phyloP scores from a whole-genome alignment of 192 early-diverging fungal genomes.

The Ambispora gerdemannii region DNA sequence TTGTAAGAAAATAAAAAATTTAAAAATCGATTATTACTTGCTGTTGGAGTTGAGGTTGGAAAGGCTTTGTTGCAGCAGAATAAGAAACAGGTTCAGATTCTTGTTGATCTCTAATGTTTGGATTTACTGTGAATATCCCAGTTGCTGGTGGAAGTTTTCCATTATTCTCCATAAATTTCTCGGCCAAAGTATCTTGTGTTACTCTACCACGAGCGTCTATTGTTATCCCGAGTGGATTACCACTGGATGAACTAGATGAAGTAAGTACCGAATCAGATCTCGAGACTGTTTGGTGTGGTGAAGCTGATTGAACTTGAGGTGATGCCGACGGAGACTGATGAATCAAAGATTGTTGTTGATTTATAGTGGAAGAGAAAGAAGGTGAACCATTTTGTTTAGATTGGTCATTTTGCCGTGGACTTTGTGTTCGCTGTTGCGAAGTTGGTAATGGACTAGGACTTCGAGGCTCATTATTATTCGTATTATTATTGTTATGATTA shows the following conservation, averaged over 20 bases:
- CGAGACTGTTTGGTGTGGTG: background rate
- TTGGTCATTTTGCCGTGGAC: slow-evolving; percentile 2
- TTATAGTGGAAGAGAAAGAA: background rate
- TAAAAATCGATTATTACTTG: too few species aligned
- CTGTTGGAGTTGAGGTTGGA: too few species aligned
- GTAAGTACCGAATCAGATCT: slow-evolving; percentile 17
- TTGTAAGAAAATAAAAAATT: too few species aligned
- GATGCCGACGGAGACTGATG: background rate
- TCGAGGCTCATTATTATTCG: slow-evolving; percentile 10
- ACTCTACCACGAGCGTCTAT: slow-evolving; percentile 21
- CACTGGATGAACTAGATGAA: background rate
- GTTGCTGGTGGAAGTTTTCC: slow-evolving; percentile 13
- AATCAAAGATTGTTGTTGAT: too few species aligned
- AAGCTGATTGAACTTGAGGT: background rate
- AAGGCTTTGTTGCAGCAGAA: background rate
- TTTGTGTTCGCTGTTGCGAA: too few species aligned
- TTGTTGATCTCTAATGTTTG: background rate
- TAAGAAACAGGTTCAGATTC: too few species aligned
- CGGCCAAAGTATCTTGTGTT: slow-evolving; percentile 26
- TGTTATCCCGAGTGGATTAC: slow-evolving; percentile 12
- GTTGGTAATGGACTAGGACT: too few species aligned
- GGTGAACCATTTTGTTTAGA: background rate
- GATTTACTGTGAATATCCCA: background rate
- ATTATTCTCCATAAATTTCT: slow-evolving; percentile 13
- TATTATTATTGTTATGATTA: slow-evolving; percentile 3